Evolutionary conservation across 192 early-diverging fungal species (phyloP).

Genomic region (Umbelopsis isabellina): DNA sequence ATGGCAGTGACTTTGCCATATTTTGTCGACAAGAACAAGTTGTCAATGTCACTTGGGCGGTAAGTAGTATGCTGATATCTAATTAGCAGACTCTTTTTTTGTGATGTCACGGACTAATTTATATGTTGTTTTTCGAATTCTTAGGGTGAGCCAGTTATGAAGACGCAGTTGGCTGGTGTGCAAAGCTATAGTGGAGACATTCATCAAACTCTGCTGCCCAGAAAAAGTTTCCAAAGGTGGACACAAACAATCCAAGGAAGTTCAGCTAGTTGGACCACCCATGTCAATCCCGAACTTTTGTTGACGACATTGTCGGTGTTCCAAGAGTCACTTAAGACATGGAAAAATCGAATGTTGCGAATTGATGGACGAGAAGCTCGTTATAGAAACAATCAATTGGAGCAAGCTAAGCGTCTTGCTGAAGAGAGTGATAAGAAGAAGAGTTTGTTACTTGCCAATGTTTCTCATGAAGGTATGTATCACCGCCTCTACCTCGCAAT

Average conservation of each 20-base stretch:
- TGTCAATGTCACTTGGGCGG: conserved; percentile 19
- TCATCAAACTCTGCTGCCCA: background rate
- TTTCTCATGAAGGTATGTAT: conserved; percentile 12
- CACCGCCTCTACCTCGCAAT: background rate
- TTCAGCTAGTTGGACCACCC: conserved; percentile 7
- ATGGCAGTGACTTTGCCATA: conserved; percentile 2
- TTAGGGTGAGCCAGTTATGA: conserved; percentile 4
- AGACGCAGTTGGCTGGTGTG: background rate
- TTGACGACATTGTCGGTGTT: conserved; percentile 8
- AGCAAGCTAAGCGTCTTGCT: conserved; percentile 14
- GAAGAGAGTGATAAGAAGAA: conserved; percentile 23
- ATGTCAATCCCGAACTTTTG: conserved; percentile 13
- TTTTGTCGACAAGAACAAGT: conserved; percentile 11
- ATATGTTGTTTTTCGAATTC: background rate
- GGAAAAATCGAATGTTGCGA: conserved; percentile 18
- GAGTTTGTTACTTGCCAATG: conserved; percentile 19
- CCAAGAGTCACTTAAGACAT: conserved; percentile 21
- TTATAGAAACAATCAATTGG: conserved; percentile 13
- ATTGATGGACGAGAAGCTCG: conserved; percentile 8
- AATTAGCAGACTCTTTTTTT: background rate
- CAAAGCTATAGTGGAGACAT: background rate
- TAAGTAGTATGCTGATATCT: background rate
- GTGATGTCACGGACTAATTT: background rate
- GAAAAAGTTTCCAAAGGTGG: conserved; percentile 5
- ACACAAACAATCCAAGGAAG: conserved; percentile 8